Evolutionary conservation across 225 moss, liverwort and hornwort genomes (phyloP), one percentile per base, ranked within the genome.

Genomic region (Marchantia paleacea): DNA sequence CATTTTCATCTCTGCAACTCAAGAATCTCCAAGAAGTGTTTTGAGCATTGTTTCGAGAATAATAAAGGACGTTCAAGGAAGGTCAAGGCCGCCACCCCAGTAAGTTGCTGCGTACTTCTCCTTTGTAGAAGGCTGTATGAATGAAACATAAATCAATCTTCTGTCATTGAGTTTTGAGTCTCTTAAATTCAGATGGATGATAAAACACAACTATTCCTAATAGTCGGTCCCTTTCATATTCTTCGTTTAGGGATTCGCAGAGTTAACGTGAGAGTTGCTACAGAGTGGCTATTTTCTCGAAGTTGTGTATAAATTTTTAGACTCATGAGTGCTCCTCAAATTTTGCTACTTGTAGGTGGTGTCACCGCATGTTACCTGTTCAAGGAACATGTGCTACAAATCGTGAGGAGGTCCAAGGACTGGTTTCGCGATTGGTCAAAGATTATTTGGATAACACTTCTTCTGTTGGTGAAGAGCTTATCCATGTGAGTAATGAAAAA

Each of bases 281-380:
- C 10, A 12, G 11, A 48, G 55, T 19, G 57, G 18, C 53, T 31
- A 31, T 18, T 12, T 7, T 74, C 29, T 16, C 12, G 58, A 76
- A 76, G 75, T 29, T 75, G 28, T 26, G 55, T 18, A 30, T n/a
- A 6, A 29, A 57, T 26, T 55, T 14, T 75, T 10, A 73, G 52
- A 19, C 2, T 57, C 3, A 19, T 57, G 19, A 57, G 19, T 4
- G 52, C 19, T 57, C 19, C 19, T 69, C 81, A 87, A 69, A 80
- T 80, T 63, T 73, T 15, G 76, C 18, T 83, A 30, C 63, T 69
- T 75, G 55, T 86, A 96, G 94, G 81, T 97, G 97, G 94, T 97
- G 97, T 79, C 90, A 94, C 69, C 90, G 97, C 75, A 90, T 97
- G 77, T 84, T 94, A 80, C 97, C 91, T 61, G 90, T 92, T 24